A percentile compares a stretch with the other conserved stretches of the same genome.
These are phyloP conservation scores for Hypoxylon cercidicola DNA, from an alignment of 495 filamentous ascomycete genomes.

Conservation along the genomic window DNA sequence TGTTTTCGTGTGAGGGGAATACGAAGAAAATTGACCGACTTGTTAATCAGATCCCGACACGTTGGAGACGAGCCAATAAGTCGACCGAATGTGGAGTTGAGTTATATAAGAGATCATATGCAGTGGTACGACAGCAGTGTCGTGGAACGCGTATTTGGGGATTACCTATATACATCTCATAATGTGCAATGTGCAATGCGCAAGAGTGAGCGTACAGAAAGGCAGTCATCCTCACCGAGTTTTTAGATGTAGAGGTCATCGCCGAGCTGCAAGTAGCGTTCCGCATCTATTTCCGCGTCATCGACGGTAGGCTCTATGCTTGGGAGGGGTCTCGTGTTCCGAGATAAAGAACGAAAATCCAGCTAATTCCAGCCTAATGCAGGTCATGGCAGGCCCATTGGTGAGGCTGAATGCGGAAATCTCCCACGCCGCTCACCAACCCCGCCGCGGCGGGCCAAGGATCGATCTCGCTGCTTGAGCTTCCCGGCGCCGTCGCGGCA, in stretches of 20 bases:
- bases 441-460: conserved; percentile 27
- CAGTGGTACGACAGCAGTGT: conserved; percentile 18
- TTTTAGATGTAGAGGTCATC: conserved; percentile 11
- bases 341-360: conserved; percentile 22
- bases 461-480: conserved; percentile 14
- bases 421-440: conserved; percentile 24
- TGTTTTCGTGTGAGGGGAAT: conserved; percentile 16
- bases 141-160: conserved; percentile 20
- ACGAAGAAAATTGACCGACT: conserved; percentile 34
- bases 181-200: conserved; percentile 5
- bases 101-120: conserved; percentile 19
- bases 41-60: conserved; percentile 25
- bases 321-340: conserved; percentile 24
- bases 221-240: conserved; percentile 18
- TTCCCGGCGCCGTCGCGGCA: conserved; percentile 16
- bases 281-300: conserved; percentile 19
- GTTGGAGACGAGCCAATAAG: conserved; percentile 29
- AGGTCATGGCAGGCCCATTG: conserved; percentile 23
- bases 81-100: conserved; percentile 6
- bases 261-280: conserved; percentile 16
- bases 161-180: conserved; percentile 25
- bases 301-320: conserved; percentile 16
- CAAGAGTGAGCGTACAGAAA: not conserved
- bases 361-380: conserved; percentile 7
- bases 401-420: conserved; percentile 39